phyloP scores from a whole-genome alignment of 2,329 filamentous ascomycete species.

The Ophiostoma novo-ulmi region DNA sequence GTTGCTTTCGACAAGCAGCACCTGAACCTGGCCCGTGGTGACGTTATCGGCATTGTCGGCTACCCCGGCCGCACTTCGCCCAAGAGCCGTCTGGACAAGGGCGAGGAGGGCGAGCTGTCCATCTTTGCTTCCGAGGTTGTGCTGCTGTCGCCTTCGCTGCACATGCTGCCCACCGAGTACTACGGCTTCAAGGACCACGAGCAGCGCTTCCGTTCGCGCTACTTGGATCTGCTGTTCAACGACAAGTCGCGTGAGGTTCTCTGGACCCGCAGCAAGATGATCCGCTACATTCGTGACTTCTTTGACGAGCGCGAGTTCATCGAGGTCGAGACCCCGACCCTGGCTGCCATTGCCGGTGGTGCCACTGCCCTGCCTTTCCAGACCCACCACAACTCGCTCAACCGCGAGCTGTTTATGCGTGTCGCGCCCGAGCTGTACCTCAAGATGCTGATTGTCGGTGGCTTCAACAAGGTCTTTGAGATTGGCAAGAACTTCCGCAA shows the following conservation, averaged over 20 bases:
- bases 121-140: slow-evolving; percentile 85
- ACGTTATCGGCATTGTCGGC: slow-evolving; percentile 84
- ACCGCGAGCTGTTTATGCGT: slow-evolving; percentile 93
- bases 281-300: slow-evolving; percentile 81
- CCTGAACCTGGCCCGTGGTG: slow-evolving; percentile 80
- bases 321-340: slow-evolving; percentile 95
- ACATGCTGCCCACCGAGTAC: slow-evolving; percentile 82
- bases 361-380: slow-evolving; percentile 93
- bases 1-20: slow-evolving; percentile 76
- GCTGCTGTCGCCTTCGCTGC: slow-evolving; percentile 84
- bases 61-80: slow-evolving; percentile 81
- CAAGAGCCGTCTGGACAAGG: slow-evolving; percentile 74
- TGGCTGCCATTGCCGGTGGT: slow-evolving; percentile 92
- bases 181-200: slow-evolving; percentile 96
- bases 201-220: slow-evolving; percentile 85
- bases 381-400: slow-evolving; percentile 91
- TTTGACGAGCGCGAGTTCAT: slow-evolving; percentile 84
- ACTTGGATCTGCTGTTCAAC: slow-evolving; percentile 97
- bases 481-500: slow-evolving; percentile 95
- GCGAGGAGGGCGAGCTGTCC: slow-evolving; percentile 83
- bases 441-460: slow-evolving; percentile 93
- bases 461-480: slow-evolving; percentile 91
- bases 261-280: slow-evolving; percentile 78
- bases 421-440: slow-evolving; percentile 93
- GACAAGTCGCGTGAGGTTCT: slow-evolving; percentile 78